Base-by-base conservation (phyloP, 2,329 filamentous ascomycete genomes). In the Cytospora mali region DNA sequence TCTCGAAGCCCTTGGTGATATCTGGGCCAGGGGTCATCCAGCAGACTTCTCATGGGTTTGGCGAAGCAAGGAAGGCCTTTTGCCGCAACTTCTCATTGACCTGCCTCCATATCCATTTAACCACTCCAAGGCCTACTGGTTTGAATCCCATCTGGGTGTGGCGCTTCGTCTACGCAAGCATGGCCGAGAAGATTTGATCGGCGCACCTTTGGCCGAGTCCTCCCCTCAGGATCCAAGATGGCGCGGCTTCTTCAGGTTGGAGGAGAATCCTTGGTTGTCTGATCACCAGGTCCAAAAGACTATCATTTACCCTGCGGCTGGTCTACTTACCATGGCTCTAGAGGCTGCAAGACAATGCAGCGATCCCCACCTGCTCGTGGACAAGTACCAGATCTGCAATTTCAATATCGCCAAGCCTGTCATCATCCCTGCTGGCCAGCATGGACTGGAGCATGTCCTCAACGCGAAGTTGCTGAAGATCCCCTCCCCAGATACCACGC, bases 81-180 rank as follows among this genome's bases (percentile, higher is more conserved):
- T 62, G 28, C 64, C 64, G 11, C 23, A 69, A 57, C 62, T 77
- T 23, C 71, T 85, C 3, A 67, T 74, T 1, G 77, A 80, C 62
- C 69, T 86, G 33, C 83, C 84, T 2, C 74, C 76, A 0, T 85
- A 85, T 64, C 76, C 80, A 2, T 86, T 83, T 82, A 83, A 85
- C 31, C 83, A 85, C 62, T 71, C 73, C 28, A 81, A 77, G 28
- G 72, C 69, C 1, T 83, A 84, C 68, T 85, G 83, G 83, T 77
- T 82, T 64, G 83, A 86, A 63, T 80, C 80, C 1, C 77, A 80
- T 48, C 68, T 81, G 2, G 79, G 79, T 23, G 68, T 71, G 16
- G 74, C 77, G 13, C 76, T 77, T 53, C 76, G 81, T 3, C 77
- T 80, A 62, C 75, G 80, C 16, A 71, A 76, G 28, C 77, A 77